Evolutionary conservation across 2,329 filamentous ascomycete genomes (phyloP), one percentile per base, ranked within the genome.

Genomic region (Lachnellula occidentalis): DNA sequence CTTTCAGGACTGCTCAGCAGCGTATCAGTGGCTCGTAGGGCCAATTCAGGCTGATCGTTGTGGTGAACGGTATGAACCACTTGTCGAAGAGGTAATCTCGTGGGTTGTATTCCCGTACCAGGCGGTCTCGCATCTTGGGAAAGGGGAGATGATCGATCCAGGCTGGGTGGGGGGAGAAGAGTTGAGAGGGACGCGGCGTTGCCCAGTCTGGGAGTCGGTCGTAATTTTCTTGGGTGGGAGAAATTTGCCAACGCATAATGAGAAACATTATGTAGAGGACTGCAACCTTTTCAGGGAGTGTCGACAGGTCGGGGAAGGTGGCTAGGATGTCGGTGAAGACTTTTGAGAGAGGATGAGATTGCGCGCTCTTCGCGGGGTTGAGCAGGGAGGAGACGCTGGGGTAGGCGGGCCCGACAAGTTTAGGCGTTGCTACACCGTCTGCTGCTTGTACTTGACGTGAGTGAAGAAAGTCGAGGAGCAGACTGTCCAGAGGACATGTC

Each of bases 91-190:
- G 75, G 53, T 85, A 85, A 42, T 78, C 73, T 4, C 65, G 59
- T 0, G 73, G 68, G 21, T 72, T 70, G 37, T 81, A 79, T 0
- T 76, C 70, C 22, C 74, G 70, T 22, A 85, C 75, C 41, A 91
- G 73, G 21, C 75, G 76, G 56, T 91, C 86, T 27, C 90, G 85
- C 80, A 94, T 87, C 21, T 73, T 74, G 0, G 90, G 89, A 75
- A 88, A 96, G 0, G 89, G 88, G 3, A 95, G 61, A 66, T 92
- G 82, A 67, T 95, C 90, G 34, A 91, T 78, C 91, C 91, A 96
- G 1, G 82, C 81, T 1, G 90, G 86, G 69, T 96, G 91, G 0
- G 82, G 72, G 0, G 73, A 78, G 52, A 81, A 77, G 15, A 89
- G 71, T 67, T 95, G 90, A 6, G 78, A 78, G 0, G 80, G 76